A percentile compares a stretch with the other conserved stretches of the same genome.
phyloP scores from a whole-genome alignment of 129 eudicot species.

The Arctium lappa region DNA sequence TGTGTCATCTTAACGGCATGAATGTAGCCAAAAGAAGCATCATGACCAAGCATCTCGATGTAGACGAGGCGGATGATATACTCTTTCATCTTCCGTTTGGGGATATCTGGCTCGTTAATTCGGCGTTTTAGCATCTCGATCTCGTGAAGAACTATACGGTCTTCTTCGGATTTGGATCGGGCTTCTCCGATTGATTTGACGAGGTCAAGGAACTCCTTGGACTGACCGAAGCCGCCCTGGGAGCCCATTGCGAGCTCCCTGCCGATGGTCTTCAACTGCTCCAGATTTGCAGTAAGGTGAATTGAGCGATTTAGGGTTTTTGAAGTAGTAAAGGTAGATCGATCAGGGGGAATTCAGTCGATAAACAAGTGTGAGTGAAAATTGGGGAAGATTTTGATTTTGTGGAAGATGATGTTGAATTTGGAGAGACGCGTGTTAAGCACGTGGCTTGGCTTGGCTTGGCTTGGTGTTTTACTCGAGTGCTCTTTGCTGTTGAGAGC shows the following conservation, averaged over 20 bases:
- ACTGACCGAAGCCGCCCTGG: constrained; percentile 86
- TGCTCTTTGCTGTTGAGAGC: background rate
- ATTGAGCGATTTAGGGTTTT: constrained; percentile 20
- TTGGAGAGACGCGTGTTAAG: constrained; percentile 26
- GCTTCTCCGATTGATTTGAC: constrained; percentile 95
- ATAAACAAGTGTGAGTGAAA: constrained; percentile 10
- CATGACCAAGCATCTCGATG: constrained; percentile 97
- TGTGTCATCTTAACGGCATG: constrained; percentile 99
- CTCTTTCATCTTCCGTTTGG: constrained; percentile 88
- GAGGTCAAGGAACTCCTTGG: constrained; percentile 92
- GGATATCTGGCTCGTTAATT: constrained; percentile 69
- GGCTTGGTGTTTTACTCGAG: background rate
- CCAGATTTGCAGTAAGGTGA: constrained; percentile 44
- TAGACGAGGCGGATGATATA: constrained; percentile 79
- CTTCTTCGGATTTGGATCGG: constrained; percentile 96
- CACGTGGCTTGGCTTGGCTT: constrained; percentile 23
- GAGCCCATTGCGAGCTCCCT: constrained; percentile 99
- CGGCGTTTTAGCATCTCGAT: constrained; percentile 76
- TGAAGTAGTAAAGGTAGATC: background rate
- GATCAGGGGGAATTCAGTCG: constrained; percentile 1
- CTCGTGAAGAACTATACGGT: constrained; percentile 81
- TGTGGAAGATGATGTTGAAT: constrained; percentile 13
- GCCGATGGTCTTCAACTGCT: constrained; percentile 90
- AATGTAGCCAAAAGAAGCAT: constrained; percentile 87
- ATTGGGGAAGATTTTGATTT: constrained; percentile 25